Evolutionary conservation across 2,329 filamentous ascomycete genomes (phyloP).

Genomic region (Cladobotryum mycophilum): DNA sequence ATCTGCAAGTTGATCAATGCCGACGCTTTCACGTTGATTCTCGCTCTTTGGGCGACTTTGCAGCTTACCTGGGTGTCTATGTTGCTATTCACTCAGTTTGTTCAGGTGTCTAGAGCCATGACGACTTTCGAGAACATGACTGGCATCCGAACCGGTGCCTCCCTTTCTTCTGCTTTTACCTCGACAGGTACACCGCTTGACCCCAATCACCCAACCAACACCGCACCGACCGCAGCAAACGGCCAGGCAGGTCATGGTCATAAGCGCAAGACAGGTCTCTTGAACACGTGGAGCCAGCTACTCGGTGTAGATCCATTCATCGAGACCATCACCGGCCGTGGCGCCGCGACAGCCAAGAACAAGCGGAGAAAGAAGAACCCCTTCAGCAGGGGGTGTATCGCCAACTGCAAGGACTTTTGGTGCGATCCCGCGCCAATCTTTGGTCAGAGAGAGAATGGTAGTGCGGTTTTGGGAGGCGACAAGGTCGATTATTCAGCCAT

Average conservation of each 20-base stretch:
- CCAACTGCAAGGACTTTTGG: conserved; percentile 96
- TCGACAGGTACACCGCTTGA: conserved; percentile 70
- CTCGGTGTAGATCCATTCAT: conserved; percentile 92
- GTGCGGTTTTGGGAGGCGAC: conserved; percentile 70
- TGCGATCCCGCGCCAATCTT: conserved; percentile 82
- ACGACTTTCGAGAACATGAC: conserved; percentile 98
- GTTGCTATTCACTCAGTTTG: conserved; percentile 87
- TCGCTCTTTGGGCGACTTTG: conserved; percentile 71
- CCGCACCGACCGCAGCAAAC: conserved; percentile 39
- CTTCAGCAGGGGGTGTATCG: conserved; percentile 74
- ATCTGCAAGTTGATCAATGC: conserved; percentile 73
- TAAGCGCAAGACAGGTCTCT: conserved; percentile 56
- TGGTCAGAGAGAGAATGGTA: conserved; percentile 64
- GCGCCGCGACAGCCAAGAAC: conserved; percentile 55
- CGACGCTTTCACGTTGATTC: conserved; percentile 76
- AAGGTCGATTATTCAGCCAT: conserved; percentile 80
- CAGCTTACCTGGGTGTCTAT: conserved; percentile 97
- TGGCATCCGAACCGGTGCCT: conserved; percentile 53
- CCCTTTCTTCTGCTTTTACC: conserved; percentile 66
- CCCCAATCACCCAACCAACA: conserved; percentile 57
- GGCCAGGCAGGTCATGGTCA: conserved; percentile 41
- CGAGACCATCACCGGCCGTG: conserved; percentile 79
- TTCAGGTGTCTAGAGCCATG: conserved; percentile 86
- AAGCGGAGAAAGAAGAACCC: conserved; percentile 64
- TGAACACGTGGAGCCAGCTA: conserved; percentile 75